These are phyloP conservation scores for Chaetomium sp. DNA, from an alignment of 2,329 filamentous ascomycete genomes.

Conservation along the genomic window DNA sequence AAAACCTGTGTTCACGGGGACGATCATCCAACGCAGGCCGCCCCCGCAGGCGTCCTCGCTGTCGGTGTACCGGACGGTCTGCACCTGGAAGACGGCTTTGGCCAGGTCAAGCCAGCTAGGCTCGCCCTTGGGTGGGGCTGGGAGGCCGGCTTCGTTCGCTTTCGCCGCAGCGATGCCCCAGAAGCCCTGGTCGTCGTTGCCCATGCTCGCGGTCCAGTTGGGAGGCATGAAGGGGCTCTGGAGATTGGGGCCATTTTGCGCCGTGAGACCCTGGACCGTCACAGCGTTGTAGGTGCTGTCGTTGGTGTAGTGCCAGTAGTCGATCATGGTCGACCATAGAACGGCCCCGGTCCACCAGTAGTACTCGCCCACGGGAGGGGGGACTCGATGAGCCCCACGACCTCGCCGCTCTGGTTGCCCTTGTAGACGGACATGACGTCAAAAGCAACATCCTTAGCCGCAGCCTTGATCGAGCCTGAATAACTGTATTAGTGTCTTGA, in stretches of 20 bases:
- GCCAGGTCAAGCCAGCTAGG: slow-evolving; percentile 60
- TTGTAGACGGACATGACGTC: slow-evolving; percentile 18
- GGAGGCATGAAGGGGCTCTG: slow-evolving; percentile 49
- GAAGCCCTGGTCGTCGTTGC: slow-evolving; percentile 63
- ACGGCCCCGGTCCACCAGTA: slow-evolving; percentile 69
- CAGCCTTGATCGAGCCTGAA: slow-evolving; percentile 15
- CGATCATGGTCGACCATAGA: slow-evolving; percentile 54
- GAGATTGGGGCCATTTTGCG: slow-evolving; percentile 45
- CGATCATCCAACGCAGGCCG: slow-evolving; percentile 73
- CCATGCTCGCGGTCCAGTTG: slow-evolving; percentile 50
- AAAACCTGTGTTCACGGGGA: slow-evolving; percentile 64
- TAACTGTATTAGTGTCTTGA: background rate
- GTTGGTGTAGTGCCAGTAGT: slow-evolving; percentile 41
- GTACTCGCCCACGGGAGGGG: slow-evolving; percentile 39
- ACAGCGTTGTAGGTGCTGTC: slow-evolving; percentile 55
- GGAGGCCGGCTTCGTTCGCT: slow-evolving; percentile 59
- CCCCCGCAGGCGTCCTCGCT: slow-evolving; percentile 59
- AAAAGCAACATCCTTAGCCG: slow-evolving; percentile 15
- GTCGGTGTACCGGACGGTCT: slow-evolving; percentile 49
- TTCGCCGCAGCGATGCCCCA: slow-evolving; percentile 65
- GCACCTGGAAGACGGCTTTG: slow-evolving; percentile 62
- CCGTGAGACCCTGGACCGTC: slow-evolving; percentile 47
- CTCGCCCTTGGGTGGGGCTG: slow-evolving; percentile 47
- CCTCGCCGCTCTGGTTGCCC: slow-evolving; percentile 32
- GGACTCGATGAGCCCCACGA: slow-evolving; percentile 42